These are phyloP conservation scores for Blastocystis sp. DNA, from an alignment of 352 stramenopile species.

Conservation along the genomic window DNA sequence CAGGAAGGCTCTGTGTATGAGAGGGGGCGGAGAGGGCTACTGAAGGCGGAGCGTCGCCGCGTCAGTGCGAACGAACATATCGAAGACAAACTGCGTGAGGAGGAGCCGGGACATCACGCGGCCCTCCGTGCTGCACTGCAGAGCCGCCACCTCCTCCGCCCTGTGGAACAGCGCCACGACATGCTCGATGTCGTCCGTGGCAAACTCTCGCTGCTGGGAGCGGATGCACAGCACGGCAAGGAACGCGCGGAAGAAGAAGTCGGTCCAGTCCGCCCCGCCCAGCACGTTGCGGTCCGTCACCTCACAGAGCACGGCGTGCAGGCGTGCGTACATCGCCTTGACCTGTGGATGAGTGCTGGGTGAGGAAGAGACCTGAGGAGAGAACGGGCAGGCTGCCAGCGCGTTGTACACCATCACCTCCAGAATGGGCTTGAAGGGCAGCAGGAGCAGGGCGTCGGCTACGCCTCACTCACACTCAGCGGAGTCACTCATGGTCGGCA, in stretches of 20 bases:
- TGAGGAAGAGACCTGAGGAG: neutral
- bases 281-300: neutral
- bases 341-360: neutral
- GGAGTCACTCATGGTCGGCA: neutral
- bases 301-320: neutral
- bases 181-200: neutral
- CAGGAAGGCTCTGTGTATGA: neutral
- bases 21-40: neutral
- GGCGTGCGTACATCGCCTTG: neutral
- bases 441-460: neutral
- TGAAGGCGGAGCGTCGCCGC: neutral
- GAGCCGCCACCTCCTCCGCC: neutral
- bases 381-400: neutral
- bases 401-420: neutral
- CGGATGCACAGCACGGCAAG: neutral
- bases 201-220: neutral
- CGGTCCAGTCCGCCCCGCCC: neutral
- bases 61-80: neutral
- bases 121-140: neutral
- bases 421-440: neutral
- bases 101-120: neutral
- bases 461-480: neutral
- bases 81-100: neutral
- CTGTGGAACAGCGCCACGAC: neutral
- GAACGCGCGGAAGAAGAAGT: neutral